Percentiles rank a stretch among this genome's conserved stretches.
phyloP scores from a whole-genome alignment of 192 early-diverging fungal species.

The Gorgonomyces haynaldii region DNA sequence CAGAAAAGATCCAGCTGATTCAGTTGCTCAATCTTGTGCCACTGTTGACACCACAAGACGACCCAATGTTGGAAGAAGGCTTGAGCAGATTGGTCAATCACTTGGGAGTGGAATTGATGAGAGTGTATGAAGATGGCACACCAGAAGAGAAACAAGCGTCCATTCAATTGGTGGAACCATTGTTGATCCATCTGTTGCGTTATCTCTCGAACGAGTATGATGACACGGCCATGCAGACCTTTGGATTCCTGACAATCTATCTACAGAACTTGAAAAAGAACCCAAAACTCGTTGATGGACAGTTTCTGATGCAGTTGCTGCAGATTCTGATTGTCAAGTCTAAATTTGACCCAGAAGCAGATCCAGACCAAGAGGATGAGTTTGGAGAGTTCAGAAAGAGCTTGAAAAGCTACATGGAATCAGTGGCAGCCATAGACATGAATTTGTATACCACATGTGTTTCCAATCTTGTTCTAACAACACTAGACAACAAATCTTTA shows the following conservation, averaged over 20 bases:
- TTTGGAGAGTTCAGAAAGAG: slow-evolving; percentile 44
- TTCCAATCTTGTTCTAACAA: slow-evolving; percentile 42
- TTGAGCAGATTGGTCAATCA: slow-evolving; percentile 61
- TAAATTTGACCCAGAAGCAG: slow-evolving; percentile 79
- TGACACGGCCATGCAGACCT: slow-evolving; percentile 65
- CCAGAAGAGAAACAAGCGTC: slow-evolving; percentile 38
- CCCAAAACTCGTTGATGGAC: not conserved
- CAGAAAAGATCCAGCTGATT: slow-evolving; percentile 80
- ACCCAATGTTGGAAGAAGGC: slow-evolving; percentile 56
- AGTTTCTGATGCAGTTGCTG: slow-evolving; percentile 30
- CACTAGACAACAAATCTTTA: slow-evolving; percentile 1
- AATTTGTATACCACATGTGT: slow-evolving; percentile 46
- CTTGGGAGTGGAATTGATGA: slow-evolving; percentile 61
- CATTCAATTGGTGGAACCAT: slow-evolving; percentile 54
- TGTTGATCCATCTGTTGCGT: slow-evolving; percentile 67
- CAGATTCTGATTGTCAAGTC: slow-evolving; percentile 69
- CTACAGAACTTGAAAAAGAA: slow-evolving; percentile 52
- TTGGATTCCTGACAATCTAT: slow-evolving; percentile 62
- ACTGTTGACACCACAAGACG: slow-evolving; percentile 18
- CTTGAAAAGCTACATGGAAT: slow-evolving; percentile 41
- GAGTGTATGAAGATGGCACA: slow-evolving; percentile 40
- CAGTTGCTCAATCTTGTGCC: slow-evolving; percentile 45
- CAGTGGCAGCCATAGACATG: slow-evolving; percentile 59
- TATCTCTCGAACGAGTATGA: slow-evolving; percentile 74
- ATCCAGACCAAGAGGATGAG: slow-evolving; percentile 57